Conservation (phyloP, 1,284 basidiomycete species). For the Cryptococcus wingfieldii region DNA sequence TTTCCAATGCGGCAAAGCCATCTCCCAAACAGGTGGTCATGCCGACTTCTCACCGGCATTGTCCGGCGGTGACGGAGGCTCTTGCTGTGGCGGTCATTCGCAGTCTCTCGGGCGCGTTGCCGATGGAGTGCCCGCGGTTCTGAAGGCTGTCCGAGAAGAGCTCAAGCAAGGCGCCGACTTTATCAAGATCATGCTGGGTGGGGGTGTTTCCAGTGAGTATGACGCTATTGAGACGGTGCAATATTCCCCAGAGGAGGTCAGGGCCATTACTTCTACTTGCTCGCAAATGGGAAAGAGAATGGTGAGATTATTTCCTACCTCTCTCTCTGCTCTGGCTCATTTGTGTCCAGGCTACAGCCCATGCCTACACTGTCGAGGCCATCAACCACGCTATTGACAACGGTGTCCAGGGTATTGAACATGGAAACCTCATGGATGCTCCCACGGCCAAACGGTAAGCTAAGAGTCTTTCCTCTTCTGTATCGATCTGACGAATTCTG, state of each 20-base stretch:
- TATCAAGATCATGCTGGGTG: conserved; percentile 50
- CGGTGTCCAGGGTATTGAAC: conserved; percentile 51
- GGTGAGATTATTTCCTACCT: conserved; percentile 22
- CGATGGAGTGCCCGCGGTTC: background rate
- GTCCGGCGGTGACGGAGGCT: background rate
- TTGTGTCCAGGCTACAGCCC: conserved; percentile 1
- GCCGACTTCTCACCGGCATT: conserved; percentile 32
- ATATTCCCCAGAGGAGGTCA: conserved; percentile 53
- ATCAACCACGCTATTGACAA: conserved; percentile 30
- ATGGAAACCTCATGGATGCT: conserved; percentile 46
- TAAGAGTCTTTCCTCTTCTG: background rate
- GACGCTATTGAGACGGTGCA: conserved; percentile 54
- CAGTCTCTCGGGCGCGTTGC: conserved; percentile 42
- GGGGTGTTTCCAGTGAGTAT: conserved; percentile 52
- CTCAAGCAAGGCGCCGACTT: conserved; percentile 52
- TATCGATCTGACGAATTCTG: background rate
- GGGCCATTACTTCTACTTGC: conserved; percentile 53
- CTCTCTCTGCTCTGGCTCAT: background rate
- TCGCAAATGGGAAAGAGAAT: conserved; percentile 50
- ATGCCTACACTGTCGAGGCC: conserved; percentile 29
- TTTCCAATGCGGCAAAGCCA: conserved; percentile 51
- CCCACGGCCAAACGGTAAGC: background rate
- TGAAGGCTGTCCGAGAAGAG: conserved; percentile 51
- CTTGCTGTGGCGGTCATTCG: conserved; percentile 2
- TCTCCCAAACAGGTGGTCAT: conserved; percentile 55